Percentiles rank a stretch among this genome's conserved stretches.
Conservation (phyloP, 768 basidiomycete genomes). For the Rhizopogon vinicolor region DNA sequence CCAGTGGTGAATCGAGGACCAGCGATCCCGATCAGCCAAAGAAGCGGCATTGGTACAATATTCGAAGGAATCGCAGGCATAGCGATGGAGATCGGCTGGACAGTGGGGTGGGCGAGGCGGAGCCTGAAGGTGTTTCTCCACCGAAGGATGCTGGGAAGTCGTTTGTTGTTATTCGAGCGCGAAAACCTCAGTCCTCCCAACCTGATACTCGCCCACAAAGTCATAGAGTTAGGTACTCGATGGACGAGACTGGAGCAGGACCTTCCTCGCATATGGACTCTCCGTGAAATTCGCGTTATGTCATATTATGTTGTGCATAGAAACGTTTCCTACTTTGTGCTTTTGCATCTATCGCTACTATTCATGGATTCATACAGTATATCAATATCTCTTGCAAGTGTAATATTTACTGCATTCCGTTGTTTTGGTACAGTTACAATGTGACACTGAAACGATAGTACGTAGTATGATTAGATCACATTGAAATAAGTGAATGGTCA, state of each 20-base stretch:
- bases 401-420: constrained; percentile 21
- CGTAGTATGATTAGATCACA: not conserved
- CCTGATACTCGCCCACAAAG: constrained; percentile 14
- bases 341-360: constrained; percentile 14
- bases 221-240: constrained; percentile 22
- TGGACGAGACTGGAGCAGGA: constrained; percentile 23
- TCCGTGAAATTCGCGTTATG: not conserved
- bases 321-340: constrained; percentile 6
- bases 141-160: constrained; percentile 43
- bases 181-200: constrained; percentile 32
- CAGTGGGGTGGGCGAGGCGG: constrained; percentile 14
- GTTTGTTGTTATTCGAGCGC: constrained; percentile 69
- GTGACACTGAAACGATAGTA: constrained; percentile 17
- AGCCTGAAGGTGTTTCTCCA: constrained; percentile 26
- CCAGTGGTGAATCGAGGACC: constrained; percentile 21
- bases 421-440: constrained; percentile 7
- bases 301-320: constrained; percentile 8
- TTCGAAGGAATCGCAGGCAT: constrained; percentile 54
- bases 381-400: constrained; percentile 17
- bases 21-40: constrained; percentile 44
- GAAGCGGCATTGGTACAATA: constrained; percentile 70
- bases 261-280: constrained; percentile 5
- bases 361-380: constrained; percentile 21
- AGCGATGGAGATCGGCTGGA: constrained; percentile 46
- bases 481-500: not conserved